Base-by-base conservation (phyloP, 208 protist species). In the Sergeia podlipaevii region DNA sequence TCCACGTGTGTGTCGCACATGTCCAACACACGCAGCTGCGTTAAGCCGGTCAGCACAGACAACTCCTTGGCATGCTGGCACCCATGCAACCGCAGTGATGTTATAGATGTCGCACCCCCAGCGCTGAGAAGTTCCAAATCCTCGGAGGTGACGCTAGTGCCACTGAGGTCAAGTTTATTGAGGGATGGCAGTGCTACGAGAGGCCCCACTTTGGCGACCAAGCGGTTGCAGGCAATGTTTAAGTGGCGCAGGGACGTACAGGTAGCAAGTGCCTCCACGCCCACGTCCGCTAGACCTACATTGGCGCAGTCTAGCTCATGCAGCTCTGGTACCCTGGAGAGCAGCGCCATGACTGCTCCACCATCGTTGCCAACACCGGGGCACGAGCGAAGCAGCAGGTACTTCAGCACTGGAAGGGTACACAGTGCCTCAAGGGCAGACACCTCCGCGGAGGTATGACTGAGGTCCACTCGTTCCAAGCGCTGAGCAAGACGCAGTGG, bases 401-500 rank as follows among this genome's bases (percentile, higher is more conserved):
- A 21, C 44, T 28, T 3, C 56, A 50, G 29, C 64, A 70, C 30
- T 8, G 56, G 41, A 23, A 70, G 56, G 4, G n/a, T 41, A 13
- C 52, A 50, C 13, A 70, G 23, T 15, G 43, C 50, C 42, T 45
- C 64, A 2, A 70, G 50, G 50, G 59, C 64, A n/a, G 50, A 26
- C 30, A 47, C 55, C 7, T 57, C 34, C 34, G 64, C 38, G n/a
- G 48, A 42, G 11, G 64, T 70, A 28, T 45, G 39, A 26, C 41
- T 32, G 18, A 69, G 39, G 37, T 67, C 48, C 20, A 74, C 24
- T 13, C 33, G 33, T 0, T 29, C 13, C 39, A 74, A 50, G 15
- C 56, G 11, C 44, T 24, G 26, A 13, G 66, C 45, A 2, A 43
- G 18, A 15, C 29, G 47, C 38, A 65, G 45, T 18, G 61, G 61